Conservation (phyloP, 2,329 filamentous ascomycete species). For the Fonsecaea pedrosoi region DNA sequence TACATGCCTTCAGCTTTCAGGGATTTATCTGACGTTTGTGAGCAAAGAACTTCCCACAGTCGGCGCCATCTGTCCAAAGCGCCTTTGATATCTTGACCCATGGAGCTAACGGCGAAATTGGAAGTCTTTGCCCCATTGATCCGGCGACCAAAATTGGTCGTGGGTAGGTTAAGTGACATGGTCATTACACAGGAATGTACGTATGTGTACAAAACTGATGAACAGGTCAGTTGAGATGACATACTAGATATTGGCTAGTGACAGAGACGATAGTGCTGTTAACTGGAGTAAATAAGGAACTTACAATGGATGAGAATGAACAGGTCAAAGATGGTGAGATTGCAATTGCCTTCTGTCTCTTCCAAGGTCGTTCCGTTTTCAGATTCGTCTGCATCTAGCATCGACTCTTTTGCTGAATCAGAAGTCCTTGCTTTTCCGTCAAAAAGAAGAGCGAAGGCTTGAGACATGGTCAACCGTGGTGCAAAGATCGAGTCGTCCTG, state of each 20-base stretch:
- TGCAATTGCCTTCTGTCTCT: constrained; percentile 27
- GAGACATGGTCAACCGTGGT: constrained; percentile 47
- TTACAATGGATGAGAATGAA: constrained; percentile 53
- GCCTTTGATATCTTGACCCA: constrained; percentile 42
- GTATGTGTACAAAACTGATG: constrained; percentile 49
- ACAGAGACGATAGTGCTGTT: background rate
- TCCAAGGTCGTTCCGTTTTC: constrained; percentile 11
- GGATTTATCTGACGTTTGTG: constrained; percentile 44
- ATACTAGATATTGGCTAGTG: background rate
- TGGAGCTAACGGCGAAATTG: constrained; percentile 3
- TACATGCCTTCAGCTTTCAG: constrained; percentile 53
- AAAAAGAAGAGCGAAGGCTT: constrained; percentile 51
- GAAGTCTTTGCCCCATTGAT: constrained; percentile 15
- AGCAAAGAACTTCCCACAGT: constrained; percentile 47
- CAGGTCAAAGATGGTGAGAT: constrained; percentile 49
- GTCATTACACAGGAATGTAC: constrained; percentile 51
- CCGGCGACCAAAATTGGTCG: constrained; percentile 38
- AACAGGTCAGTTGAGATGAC: constrained; percentile 16
- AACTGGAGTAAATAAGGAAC: constrained; percentile 18
- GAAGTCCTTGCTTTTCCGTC: constrained; percentile 36
- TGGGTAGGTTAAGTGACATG: constrained; percentile 41
- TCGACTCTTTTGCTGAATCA: constrained; percentile 15
- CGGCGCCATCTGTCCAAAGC: constrained; percentile 50
- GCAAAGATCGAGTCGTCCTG: constrained; percentile 49
- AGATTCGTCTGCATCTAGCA: background rate